Conservation (phyloP, 345 rosid genomes). For the Ceriops zippeliana region DNA sequence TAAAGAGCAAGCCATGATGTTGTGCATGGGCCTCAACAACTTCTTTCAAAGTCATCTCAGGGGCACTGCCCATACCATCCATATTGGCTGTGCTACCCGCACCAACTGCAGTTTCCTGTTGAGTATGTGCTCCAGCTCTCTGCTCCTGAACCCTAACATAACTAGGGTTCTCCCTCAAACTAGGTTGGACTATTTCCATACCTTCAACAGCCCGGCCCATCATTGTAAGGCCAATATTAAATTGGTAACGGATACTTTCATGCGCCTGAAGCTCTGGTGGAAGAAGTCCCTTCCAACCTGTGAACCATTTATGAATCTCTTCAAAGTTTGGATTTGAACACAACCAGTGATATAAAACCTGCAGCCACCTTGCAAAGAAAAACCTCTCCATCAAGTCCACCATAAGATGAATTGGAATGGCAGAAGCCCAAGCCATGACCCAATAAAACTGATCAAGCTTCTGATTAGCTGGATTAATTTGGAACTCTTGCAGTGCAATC, state of each 20-base stretch:
- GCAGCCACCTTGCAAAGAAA: conserved; percentile 87
- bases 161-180: conserved; percentile 58
- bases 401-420: conserved; percentile 79
- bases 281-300: conserved; percentile 73
- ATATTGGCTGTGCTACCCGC: conserved; percentile 30
- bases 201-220: conserved; percentile 76
- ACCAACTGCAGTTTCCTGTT: conserved; percentile 40
- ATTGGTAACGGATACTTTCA: conserved; percentile 69
- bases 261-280: conserved; percentile 81
- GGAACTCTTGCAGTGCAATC: conserved; percentile 74
- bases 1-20: conserved; percentile 70
- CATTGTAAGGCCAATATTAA: conserved; percentile 70
- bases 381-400: conserved; percentile 82
- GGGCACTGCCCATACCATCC: conserved; percentile 31
- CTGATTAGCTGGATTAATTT: conserved; percentile 75
- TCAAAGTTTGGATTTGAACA: conserved; percentile 63
- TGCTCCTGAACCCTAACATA: conserved; percentile 60
- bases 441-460: conserved; percentile 66
- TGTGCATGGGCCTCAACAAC: conserved; percentile 77
- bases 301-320: conserved; percentile 75
- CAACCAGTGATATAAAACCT: conserved; percentile 80
- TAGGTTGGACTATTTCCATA: conserved; percentile 64
- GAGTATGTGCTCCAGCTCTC: conserved; percentile 49
- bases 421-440: conserved; percentile 86
- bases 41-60: conserved; percentile 72